These are phyloP conservation scores for Colletotrichum sp. DNA, from an alignment of 2,329 filamentous ascomycete genomes.

Conservation along the genomic window DNA sequence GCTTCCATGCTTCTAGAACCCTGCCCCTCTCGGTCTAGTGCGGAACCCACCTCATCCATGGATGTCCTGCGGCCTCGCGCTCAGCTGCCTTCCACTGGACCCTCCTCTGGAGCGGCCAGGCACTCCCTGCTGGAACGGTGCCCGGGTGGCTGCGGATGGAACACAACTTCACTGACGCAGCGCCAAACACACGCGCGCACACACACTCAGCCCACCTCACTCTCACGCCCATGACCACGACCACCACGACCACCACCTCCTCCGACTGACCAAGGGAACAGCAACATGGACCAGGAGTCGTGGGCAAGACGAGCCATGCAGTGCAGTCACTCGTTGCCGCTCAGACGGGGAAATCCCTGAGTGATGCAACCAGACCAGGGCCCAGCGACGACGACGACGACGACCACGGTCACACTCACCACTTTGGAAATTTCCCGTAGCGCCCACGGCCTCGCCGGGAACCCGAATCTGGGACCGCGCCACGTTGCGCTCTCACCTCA, in stretches of 20 bases:
- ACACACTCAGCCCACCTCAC: background rate
- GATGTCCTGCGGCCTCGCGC: background rate
- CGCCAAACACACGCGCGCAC: background rate
- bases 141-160: background rate
- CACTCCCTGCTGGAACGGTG: background rate
- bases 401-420: background rate
- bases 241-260: background rate
- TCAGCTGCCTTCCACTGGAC: background rate
- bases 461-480: background rate
- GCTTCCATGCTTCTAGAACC: slow-evolving; percentile 11
- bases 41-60: background rate
- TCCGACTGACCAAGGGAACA: background rate
- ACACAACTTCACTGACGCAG: background rate
- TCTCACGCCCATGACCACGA: too few species aligned
- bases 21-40: slow-evolving; percentile 3
- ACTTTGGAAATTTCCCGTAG: background rate
- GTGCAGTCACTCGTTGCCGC: background rate
- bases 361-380: background rate
- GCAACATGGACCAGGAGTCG: background rate
- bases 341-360: background rate
- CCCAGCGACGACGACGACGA: background rate
- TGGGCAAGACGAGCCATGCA: background rate
- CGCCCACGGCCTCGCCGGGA: slow-evolving; percentile 10
- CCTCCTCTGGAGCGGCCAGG: background rate
- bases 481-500: background rate